Evolutionary conservation across 1,284 basidiomycete species (phyloP).

Genomic region (Porodaedalea pini): DNA sequence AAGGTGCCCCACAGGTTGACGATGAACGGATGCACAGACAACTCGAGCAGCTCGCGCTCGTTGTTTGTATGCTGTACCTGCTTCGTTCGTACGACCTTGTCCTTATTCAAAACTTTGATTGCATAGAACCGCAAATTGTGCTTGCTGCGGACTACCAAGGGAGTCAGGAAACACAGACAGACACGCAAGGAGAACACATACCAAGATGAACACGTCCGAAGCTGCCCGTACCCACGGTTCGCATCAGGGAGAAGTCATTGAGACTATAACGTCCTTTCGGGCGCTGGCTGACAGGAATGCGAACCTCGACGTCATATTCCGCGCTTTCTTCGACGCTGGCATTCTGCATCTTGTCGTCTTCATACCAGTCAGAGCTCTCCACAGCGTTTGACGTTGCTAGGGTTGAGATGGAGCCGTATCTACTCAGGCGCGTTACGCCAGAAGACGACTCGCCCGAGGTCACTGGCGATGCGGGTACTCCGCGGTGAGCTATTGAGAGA

Average conservation of each 20-base stretch:
- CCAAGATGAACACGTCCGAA: conserved; percentile 94
- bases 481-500: not conserved
- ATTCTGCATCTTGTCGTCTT: conserved; percentile 12
- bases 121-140: conserved; percentile 94
- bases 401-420: conserved; percentile 20
- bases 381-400: conserved; percentile 17
- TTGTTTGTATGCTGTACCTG: conserved; percentile 98
- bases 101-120: conserved; percentile 91
- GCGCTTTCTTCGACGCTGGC: not conserved
- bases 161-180: conserved; percentile 3
- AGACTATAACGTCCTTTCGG: conserved; percentile 68
- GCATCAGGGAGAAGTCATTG: conserved; percentile 69
- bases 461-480: conserved; percentile 12
- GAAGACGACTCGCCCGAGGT: conserved; percentile 19
- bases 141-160: conserved; percentile 69
- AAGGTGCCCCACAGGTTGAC: conserved; percentile 99
- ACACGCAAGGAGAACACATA: conserved; percentile 38
- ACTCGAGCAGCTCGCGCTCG: conserved; percentile 86
- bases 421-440: conserved; percentile 12
- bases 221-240: conserved; percentile 88
- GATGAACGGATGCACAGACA: conserved; percentile 93
- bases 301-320: conserved; percentile 1
- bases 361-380: conserved; percentile 14
- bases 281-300: conserved; percentile 29
- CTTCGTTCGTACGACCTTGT: conserved; percentile 93